These are phyloP conservation scores for Prunus mongolica DNA, from an alignment of 306 rosid species.

Conservation along the genomic window DNA sequence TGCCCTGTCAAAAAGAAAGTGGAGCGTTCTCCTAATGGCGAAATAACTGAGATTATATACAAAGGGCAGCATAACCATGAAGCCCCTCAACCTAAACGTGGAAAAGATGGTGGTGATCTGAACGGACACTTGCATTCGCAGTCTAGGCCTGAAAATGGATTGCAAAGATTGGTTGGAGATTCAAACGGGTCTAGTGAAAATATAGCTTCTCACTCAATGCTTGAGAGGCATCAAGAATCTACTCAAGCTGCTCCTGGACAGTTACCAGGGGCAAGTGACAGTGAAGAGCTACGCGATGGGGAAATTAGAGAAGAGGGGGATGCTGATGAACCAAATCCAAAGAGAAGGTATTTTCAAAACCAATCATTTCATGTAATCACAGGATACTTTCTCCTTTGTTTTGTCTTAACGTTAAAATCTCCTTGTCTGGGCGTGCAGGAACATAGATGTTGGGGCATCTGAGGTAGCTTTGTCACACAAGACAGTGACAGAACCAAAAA, in stretches of 20 bases:
- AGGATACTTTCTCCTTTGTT: background rate
- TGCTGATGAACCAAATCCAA: constrained; percentile 65
- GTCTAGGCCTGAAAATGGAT: constrained; percentile 51
- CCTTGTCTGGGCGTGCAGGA: constrained; percentile 50
- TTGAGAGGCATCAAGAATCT: constrained; percentile 40
- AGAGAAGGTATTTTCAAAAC: constrained; percentile 60
- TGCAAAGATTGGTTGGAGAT: constrained; percentile 51
- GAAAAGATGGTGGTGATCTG: constrained; percentile 56
- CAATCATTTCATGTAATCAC: background rate
- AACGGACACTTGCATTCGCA: constrained; percentile 48
- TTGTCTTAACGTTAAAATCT: constrained; percentile 12
- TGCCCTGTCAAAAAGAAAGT: constrained; percentile 94
- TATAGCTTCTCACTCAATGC: constrained; percentile 31
- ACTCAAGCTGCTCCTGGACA: constrained; percentile 40
- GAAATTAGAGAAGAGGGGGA: constrained; percentile 59
- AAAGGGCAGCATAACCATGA: constrained; percentile 96
- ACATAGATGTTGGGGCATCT: constrained; percentile 48
- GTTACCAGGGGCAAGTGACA: constrained; percentile 55
- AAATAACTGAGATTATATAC: constrained; percentile 87
- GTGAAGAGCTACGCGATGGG: constrained; percentile 57
- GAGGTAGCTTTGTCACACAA: constrained; percentile 66
- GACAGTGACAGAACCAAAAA: constrained; percentile 88
- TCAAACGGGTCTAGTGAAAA: constrained; percentile 42
- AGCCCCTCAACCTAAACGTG: constrained; percentile 67
- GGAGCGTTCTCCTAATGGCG: constrained; percentile 86